Evolutionary conservation across 495 filamentous ascomycete species (phyloP).

Genomic region (Lasiosphaeria ovina): DNA sequence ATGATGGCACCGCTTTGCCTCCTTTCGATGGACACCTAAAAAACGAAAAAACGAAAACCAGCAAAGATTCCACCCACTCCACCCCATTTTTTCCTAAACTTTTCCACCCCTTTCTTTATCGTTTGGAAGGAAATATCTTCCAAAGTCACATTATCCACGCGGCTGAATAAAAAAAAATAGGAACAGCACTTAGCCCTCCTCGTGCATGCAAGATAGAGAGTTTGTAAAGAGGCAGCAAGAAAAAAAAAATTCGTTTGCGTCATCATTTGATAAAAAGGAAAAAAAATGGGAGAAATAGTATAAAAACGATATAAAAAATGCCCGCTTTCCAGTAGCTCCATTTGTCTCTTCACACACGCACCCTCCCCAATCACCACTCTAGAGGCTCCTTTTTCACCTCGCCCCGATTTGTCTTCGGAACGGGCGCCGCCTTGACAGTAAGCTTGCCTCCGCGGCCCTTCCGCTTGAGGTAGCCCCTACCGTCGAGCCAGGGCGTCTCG

Average conservation of each 20-base stretch:
- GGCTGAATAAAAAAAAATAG: neutral
- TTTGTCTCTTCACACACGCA: neutral
- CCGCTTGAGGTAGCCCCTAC: conserved; percentile 76
- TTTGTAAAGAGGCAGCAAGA: neutral
- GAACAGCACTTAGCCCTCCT: neutral
- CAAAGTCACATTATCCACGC: too few species aligned
- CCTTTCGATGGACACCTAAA: too few species aligned
- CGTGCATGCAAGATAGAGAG: neutral
- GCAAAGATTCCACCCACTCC: too few species aligned
- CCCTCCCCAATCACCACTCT: conserved; percentile 68
- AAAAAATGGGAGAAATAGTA: too few species aligned
- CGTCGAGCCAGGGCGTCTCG: conserved; percentile 91
- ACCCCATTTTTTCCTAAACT: too few species aligned
- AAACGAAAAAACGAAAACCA: too few species aligned
- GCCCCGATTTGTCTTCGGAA: conserved; percentile 89
- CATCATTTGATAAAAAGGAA: neutral
- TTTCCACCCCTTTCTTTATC: too few species aligned
- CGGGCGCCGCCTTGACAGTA: conserved; percentile 75
- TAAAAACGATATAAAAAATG: neutral
- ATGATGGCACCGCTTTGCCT: too few species aligned
- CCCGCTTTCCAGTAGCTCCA: neutral
- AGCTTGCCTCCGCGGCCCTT: conserved; percentile 63
- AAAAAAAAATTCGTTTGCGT: neutral
- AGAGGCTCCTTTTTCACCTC: conserved; percentile 82
- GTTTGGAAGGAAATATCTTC: too few species aligned